Evolutionary conservation across 1,139 yeast species (phyloP).

Genomic region (Maudiozyma humilis): DNA sequence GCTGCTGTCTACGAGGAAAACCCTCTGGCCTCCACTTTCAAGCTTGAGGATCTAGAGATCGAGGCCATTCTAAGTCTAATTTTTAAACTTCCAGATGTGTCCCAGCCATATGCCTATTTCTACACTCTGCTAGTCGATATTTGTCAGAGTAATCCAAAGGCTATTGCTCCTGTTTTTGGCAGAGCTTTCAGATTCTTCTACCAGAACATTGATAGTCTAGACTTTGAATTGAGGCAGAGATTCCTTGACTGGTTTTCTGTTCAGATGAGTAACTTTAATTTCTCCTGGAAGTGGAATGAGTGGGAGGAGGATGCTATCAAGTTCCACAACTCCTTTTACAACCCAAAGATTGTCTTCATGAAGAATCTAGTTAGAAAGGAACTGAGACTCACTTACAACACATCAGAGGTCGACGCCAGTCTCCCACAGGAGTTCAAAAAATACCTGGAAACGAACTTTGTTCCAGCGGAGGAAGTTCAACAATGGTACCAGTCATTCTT

Average conservation of each 20-base stretch:
- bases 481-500: conserved; percentile 33
- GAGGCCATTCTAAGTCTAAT: conserved; percentile 75
- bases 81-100: conserved; percentile 61
- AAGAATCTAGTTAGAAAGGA: conserved; percentile 77
- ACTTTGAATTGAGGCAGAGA: conserved; percentile 65
- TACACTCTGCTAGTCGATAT: conserved; percentile 83
- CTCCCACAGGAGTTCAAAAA: conserved; percentile 65
- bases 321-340: conserved; percentile 37
- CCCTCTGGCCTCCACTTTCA: conserved; percentile 58
- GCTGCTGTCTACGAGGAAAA: conserved; percentile 35
- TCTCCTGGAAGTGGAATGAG: conserved; percentile 97
- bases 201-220: conserved; percentile 56
- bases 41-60: conserved; percentile 82
- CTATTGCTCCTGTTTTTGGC: conserved; percentile 93
- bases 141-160: conserved; percentile 77
- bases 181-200: conserved; percentile 84
- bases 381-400: conserved; percentile 61
- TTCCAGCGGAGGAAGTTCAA: conserved; percentile 32
- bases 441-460: conserved; percentile 49
- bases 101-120: conserved; percentile 68
- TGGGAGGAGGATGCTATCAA: conserved; percentile 60
- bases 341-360: conserved; percentile 70
- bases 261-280: conserved; percentile 88
- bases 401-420: conserved; percentile 63
- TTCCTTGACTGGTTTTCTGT: conserved; percentile 89